Conservation (phyloP, 129 eudicot species). For the Deinandra increscens region DNA sequence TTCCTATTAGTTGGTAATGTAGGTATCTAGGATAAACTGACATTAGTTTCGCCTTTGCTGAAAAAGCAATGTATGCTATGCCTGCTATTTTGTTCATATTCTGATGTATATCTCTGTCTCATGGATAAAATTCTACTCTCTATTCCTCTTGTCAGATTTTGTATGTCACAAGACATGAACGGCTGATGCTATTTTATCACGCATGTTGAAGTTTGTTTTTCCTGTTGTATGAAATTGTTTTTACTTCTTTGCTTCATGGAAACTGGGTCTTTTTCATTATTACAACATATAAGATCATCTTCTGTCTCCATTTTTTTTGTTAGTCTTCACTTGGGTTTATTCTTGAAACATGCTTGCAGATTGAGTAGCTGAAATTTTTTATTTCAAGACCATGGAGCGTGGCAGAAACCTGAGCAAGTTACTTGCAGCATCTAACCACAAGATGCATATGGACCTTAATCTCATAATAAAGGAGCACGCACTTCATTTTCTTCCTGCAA, state of each 20-base stretch:
- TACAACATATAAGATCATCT: constrained; percentile 2
- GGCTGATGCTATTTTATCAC: background rate
- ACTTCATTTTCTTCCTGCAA: constrained; percentile 65
- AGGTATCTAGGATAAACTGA: constrained; percentile 8
- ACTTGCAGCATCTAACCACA: constrained; percentile 29
- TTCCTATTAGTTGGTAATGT: constrained; percentile 9
- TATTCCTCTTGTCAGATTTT: background rate
- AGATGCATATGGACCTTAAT: constrained; percentile 49
- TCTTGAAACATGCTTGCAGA: constrained; percentile 28
- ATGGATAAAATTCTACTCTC: background rate
- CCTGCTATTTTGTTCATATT: background rate
- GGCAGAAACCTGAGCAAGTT: constrained; percentile 31
- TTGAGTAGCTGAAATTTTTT: constrained; percentile 21
- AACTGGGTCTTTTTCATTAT: background rate
- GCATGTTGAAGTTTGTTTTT: constrained; percentile 1
- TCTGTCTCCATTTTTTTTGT: background rate
- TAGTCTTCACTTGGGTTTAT: constrained; percentile 3
- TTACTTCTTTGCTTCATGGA: constrained; percentile 7
- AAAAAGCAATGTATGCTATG: constrained; percentile 4
- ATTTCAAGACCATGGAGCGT: constrained; percentile 38
- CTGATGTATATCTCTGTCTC: background rate
- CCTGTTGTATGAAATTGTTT: background rate
- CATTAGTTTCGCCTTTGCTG: background rate
- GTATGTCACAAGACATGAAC: background rate
- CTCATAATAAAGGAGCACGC: constrained; percentile 50